Evolutionary conservation across 805 yeast species (phyloP), one percentile per base, ranked within the genome.

Genomic region (Saccharomyces eubayanus): DNA sequence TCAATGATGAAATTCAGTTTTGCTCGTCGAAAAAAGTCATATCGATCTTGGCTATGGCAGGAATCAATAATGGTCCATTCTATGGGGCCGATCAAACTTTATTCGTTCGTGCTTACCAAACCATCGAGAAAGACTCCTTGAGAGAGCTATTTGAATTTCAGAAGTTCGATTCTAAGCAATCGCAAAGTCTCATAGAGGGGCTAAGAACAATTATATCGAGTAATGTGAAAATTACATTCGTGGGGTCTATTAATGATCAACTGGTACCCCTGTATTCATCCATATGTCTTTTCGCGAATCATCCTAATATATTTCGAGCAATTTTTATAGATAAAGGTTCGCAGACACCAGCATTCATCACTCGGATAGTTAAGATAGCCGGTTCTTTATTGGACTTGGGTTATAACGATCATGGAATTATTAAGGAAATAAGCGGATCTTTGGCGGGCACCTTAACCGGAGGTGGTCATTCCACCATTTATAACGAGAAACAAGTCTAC

Each of bases 211-310:
- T 89, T 29, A 78, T 91, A 16, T 75, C 77, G 8, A 79, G 82
- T 55, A 87, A 91, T 56, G 89, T 85, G 40, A 91, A 90, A 64
- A 65, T 92, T 5, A 80, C 89, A 9, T 85, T 86, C 63, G 84
- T 91, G 29, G 98, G 97, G 0, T 88, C 96, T 0, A 82, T 90
- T 28, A 89, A 94, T 67, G 99, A 94, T 69, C 99, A 90, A 69
- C 70, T 94, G 62, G 97, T 92, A 2, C 99, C 99, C 3, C 70
- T 92, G 12, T 92, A 91, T 64, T 90, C 97, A 0, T 84, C 97
- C 0, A 77, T 85, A 10, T 90, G 96, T 47, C 75, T 84, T 1
- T 95, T 90, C 68, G 77, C 87, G 1, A 78, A 79, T 59, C 99
- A 92, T 72, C 98, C 99, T 2, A 88, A 90, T 68, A 82, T 92